Base-by-base conservation (phyloP, 306 rosid species). In the Medicago ruthenica region DNA sequence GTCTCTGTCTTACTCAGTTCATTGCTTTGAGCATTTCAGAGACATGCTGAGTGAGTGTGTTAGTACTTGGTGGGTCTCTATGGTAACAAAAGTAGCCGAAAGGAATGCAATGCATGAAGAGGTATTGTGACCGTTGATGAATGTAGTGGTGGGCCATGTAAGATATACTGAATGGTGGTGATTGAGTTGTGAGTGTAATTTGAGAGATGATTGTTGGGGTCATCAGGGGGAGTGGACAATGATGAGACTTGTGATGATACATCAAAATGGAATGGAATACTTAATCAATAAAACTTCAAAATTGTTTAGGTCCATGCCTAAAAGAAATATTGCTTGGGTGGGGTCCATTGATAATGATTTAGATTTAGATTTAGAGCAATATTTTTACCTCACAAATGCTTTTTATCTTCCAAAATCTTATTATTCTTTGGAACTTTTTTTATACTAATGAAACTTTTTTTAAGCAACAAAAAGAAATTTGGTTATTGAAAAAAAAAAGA, bases 21-120 rank as follows among this genome's bases (percentile, higher is more conserved):
- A 76, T 63, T 63, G 81, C 57, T 20, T 76, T 51, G 57, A 45
- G 80, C 55, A 79, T 67, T 58, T 71, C 76, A 80, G 76, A 63
- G 79, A 59, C 80, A 84, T 47, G 60, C 39, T 69, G 77, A 61
- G 80, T 65, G 67, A 5, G 66, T 65, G 82, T 67, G 51, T 71
- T 27, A 27, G 31, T 27, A 27, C 31, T 11, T 69, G n/a, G 80
- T 83, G 80, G 76, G 81, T 76, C 78, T 70, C 53, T 16, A 59
- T 48, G 73, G 53, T 20, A 53, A 51, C 62, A 67, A 68, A 80
- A 78, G 80, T 69, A n/a, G 70, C 82, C 76, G 82, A 82, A 77
- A 66, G 80, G 48, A 71, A 48, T 72, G 88, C 77, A 67, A 70
- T 73, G 86, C 59, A 63, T 80, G 42, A 36, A 51, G 48, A 51